Conservation (phyloP, 805 yeast genomes). For the Debaryomyces hansenii region DNA sequence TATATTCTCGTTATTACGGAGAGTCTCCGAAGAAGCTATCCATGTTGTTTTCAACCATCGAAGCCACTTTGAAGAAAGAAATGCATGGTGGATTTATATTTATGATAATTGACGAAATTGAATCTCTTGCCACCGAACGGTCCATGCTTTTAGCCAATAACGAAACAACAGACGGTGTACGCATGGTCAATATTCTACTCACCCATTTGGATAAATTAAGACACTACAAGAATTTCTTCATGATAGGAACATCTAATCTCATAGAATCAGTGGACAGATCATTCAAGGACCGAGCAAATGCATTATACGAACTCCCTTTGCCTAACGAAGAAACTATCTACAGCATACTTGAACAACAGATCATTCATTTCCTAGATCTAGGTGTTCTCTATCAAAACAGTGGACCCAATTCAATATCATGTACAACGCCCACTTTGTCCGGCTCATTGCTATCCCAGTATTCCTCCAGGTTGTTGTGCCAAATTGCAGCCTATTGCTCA, state of each 20-base stretch:
- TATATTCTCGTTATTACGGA: conserved; percentile 49
- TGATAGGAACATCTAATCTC: conserved; percentile 44
- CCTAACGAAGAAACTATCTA: conserved; percentile 31
- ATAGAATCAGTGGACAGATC: conserved; percentile 40
- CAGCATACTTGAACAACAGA: conserved; percentile 19
- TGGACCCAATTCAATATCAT: neutral
- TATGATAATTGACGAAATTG: conserved; percentile 47
- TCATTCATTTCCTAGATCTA: neutral
- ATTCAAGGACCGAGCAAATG: conserved; percentile 45
- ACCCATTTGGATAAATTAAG: conserved; percentile 43
- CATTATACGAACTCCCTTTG: conserved; percentile 28
- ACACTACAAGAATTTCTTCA: conserved; percentile 27
- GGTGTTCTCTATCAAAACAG: neutral
- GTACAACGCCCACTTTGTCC: neutral
- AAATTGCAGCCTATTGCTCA: neutral
- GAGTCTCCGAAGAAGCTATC: conserved; percentile 45
- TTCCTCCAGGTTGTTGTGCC: neutral
- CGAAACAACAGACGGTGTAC: conserved; percentile 43
- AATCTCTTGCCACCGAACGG: conserved; percentile 45
- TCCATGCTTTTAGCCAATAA: conserved; percentile 28
- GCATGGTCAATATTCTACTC: conserved; percentile 45
- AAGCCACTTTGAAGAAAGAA: conserved; percentile 16
- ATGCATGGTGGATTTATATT: conserved; percentile 20
- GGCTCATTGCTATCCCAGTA: neutral
- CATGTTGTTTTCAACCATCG: conserved; percentile 33